These are phyloP conservation scores for Lactarius tabidus DNA, from an alignment of 768 basidiomycete species.

Conservation along the genomic window DNA sequence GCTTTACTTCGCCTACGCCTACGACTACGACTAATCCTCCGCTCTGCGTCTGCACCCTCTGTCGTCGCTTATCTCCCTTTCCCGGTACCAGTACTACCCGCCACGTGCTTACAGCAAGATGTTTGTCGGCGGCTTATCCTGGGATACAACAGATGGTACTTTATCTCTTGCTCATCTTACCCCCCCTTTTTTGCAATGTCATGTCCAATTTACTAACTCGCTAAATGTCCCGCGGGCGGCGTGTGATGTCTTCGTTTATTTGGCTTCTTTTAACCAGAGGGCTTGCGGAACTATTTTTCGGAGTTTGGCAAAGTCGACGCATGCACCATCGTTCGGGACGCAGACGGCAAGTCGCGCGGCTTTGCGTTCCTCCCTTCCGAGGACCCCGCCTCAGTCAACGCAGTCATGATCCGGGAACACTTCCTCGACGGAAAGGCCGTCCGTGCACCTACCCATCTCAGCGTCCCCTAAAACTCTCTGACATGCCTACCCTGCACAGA, in stretches of 20 bases:
- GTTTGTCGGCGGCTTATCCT: slow-evolving; percentile 99
- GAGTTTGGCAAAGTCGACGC: slow-evolving; percentile 97
- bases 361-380: slow-evolving; percentile 81
- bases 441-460: slow-evolving; percentile 36
- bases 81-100: slow-evolving; percentile 15
- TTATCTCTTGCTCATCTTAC: slow-evolving; percentile 32
- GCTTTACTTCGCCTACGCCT: slow-evolving; percentile 23
- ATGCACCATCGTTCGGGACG: slow-evolving; percentile 98
- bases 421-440: slow-evolving; percentile 96
- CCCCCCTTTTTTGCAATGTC: slow-evolving; percentile 27
- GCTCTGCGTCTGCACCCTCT: slow-evolving; percentile 25
- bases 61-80: slow-evolving; percentile 21
- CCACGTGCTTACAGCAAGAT: slow-evolving; percentile 74
- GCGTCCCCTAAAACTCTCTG: background rate
- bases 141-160: slow-evolving; percentile 99
- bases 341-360: slow-evolving; percentile 88
- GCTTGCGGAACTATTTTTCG: slow-evolving; percentile 81
- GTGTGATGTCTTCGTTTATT: slow-evolving; percentile 13
- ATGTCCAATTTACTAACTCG: slow-evolving; percentile 40
- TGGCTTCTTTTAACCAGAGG: slow-evolving; percentile 46
- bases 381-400: slow-evolving; percentile 75
- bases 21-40: slow-evolving; percentile 20
- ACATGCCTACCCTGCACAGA: slow-evolving; percentile 46
- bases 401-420: slow-evolving; percentile 94
- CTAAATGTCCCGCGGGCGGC: slow-evolving; percentile 36